Percentiles rank a stretch among this genome's conserved stretches.
phyloP scores from a whole-genome alignment of 78 protist genomes.

The Guillardia theta region DNA sequence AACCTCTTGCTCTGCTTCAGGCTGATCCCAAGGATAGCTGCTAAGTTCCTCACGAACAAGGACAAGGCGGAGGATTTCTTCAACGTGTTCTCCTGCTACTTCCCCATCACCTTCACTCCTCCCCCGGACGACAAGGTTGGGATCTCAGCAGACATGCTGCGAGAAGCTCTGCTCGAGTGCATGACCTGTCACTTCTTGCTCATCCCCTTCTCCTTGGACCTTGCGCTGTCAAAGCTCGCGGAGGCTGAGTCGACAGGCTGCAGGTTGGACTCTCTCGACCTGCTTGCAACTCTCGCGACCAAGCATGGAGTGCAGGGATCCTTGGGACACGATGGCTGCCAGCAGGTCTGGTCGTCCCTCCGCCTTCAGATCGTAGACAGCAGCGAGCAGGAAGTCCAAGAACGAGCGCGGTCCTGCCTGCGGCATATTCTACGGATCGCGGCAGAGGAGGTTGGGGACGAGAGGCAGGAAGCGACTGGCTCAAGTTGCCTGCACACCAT shows the following conservation, averaged over 20 bases:
- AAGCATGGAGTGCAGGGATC: not conserved
- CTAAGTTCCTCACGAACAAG: not conserved
- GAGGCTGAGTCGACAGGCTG: not conserved
- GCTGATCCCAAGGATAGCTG: conserved; percentile 38
- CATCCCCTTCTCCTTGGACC: not conserved
- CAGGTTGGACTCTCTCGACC: not conserved
- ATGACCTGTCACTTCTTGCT: not conserved
- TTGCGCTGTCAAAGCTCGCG: not conserved
- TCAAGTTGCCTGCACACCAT: too few species aligned
- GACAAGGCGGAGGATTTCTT: conserved; percentile 62
- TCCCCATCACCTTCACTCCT: conserved; percentile 86
- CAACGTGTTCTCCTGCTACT: conserved; percentile 77
- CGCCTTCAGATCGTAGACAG: too few species aligned
- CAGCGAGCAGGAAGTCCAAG: too few species aligned
- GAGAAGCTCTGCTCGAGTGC: not conserved
- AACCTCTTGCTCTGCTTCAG: conserved; percentile 70
- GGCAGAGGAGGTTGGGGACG: too few species aligned
- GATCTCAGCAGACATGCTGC: conserved; percentile 6
- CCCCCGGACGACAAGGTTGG: conserved; percentile 80
- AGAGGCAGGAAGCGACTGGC: too few species aligned
- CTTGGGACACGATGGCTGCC: too few species aligned
- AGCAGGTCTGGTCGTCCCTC: too few species aligned
- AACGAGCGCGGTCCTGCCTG: too few species aligned
- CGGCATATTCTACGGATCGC: too few species aligned
- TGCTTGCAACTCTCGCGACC: not conserved